Percentiles rank a stretch among this genome's conserved stretches.
Evolutionary conservation across 257 asterid genomes (phyloP).

Genomic region (Lantana camara): DNA sequence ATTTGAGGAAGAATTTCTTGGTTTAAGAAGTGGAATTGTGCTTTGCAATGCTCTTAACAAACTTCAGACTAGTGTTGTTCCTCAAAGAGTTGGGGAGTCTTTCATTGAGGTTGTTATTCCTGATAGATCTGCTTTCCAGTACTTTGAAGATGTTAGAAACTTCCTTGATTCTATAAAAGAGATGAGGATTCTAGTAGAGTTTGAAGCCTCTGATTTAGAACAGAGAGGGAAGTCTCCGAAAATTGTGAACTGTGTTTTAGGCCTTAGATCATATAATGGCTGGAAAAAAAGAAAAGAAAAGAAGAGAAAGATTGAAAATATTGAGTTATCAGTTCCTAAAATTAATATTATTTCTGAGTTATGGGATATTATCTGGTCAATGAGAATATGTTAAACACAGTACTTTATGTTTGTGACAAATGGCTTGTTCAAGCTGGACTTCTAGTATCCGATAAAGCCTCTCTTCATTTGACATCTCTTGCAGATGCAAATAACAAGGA

Average conservation of each 20-base stretch:
- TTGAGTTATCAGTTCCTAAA: no score
- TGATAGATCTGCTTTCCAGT: slow-evolving; percentile 83
- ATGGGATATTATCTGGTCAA: no score
- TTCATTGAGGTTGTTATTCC: slow-evolving; percentile 56
- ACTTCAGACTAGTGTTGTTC: slow-evolving; percentile 71
- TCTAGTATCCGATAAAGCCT: no score
- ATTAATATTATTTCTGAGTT: no score
- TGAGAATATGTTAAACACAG: no score
- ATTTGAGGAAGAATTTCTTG: slow-evolving; percentile 77
- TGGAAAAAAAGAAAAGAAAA: slow-evolving; percentile 76
- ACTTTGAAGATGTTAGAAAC: slow-evolving; percentile 84
- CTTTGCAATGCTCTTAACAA: slow-evolving; percentile 83
- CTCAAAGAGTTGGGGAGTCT: slow-evolving; percentile 81
- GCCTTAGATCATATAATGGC: slow-evolving; percentile 72
- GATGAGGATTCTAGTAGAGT: slow-evolving; percentile 79
- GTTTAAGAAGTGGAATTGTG: slow-evolving; percentile 77
- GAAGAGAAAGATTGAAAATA: no score
- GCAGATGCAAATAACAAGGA: no score
- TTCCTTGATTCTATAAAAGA: slow-evolving; percentile 67
- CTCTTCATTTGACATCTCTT: no score
- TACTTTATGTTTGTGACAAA: no score
- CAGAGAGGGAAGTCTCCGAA: slow-evolving; percentile 87
- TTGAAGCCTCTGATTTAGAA: slow-evolving; percentile 87
- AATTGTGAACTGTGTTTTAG: slow-evolving; percentile 75
- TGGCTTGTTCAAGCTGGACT: no score